phyloP scores from a whole-genome alignment of 2,329 filamentous ascomycete species.

The Cladosporium austrohemisphaericum region DNA sequence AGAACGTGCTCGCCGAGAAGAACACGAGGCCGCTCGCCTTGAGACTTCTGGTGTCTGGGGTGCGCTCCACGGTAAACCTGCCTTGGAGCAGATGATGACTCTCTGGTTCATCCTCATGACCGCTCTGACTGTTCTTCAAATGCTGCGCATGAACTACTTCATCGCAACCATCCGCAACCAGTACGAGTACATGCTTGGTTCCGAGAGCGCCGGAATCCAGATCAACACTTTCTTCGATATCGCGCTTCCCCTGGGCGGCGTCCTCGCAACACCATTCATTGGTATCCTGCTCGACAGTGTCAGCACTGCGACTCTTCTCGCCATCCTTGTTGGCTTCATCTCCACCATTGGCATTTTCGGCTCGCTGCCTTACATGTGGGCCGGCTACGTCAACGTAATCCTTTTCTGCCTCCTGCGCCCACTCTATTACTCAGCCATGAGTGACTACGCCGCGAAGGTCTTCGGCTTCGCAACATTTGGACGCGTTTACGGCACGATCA shows the following conservation, averaged over 20 bases:
- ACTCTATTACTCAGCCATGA: conserved; percentile 82
- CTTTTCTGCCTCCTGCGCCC: conserved; percentile 83
- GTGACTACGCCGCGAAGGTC: conserved; percentile 82
- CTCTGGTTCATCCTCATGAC: conserved; percentile 84
- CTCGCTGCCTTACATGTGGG: conserved; percentile 66
- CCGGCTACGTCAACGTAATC: conserved; percentile 69
- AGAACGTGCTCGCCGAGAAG: conserved; percentile 59
- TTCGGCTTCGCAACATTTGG: conserved; percentile 94
- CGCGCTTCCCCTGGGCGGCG: conserved; percentile 73
- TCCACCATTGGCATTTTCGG: conserved; percentile 74
- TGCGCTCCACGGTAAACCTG: conserved; percentile 69
- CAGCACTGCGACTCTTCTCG: conserved; percentile 67
- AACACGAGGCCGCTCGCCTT: conserved; percentile 21
- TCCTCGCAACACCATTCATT: conserved; percentile 82
- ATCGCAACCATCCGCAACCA: conserved; percentile 80
- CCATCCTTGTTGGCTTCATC: conserved; percentile 65
- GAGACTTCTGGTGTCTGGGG: conserved; percentile 68
- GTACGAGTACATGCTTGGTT: conserved; percentile 72
- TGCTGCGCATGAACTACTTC: conserved; percentile 75
- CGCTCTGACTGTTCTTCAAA: conserved; percentile 59
- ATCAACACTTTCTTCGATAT: conserved; percentile 84
- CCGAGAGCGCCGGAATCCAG: conserved; percentile 56
- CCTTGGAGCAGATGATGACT: conserved; percentile 67
- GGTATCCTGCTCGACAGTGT: conserved; percentile 73
- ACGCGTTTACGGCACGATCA: conserved; percentile 84